phyloP scores from a whole-genome alignment of 345 rosid species.

The Boechera retrofracta region DNA sequence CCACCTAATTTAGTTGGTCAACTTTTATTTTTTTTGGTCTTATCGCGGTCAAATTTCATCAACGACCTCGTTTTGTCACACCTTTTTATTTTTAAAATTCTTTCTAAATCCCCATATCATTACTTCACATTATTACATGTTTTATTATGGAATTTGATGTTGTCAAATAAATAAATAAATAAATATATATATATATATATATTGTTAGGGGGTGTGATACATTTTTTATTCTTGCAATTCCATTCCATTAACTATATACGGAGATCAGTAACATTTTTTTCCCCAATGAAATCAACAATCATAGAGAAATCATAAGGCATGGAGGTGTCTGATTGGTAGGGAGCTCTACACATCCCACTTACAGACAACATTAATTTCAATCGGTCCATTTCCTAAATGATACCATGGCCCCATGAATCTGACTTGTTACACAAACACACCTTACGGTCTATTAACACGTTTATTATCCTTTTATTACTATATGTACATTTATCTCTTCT shows the following conservation, averaged over 20 bases:
- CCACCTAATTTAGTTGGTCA: not conserved
- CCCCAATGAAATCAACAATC: constrained; percentile 18
- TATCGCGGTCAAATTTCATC: constrained; percentile 8
- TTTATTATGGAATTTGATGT: not conserved
- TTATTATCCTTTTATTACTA: not conserved
- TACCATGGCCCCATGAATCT: constrained; percentile 36
- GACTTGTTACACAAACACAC: constrained; percentile 35
- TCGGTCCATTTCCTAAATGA: constrained; percentile 35
- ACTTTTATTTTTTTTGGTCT: not conserved
- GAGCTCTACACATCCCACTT: constrained; percentile 41
- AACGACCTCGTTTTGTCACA: constrained; percentile 33
- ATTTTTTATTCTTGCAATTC: constrained; percentile 1
- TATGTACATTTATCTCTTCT: not conserved
- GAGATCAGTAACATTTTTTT: not conserved
- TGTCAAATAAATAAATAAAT: too few species aligned
- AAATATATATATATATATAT: too few species aligned
- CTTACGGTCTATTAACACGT: constrained; percentile 29
- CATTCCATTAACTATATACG: not conserved
- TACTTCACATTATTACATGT: not conserved
- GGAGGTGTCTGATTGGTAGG: constrained; percentile 46
- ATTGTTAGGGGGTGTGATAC: not conserved
- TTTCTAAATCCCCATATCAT: not conserved
- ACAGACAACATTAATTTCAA: constrained; percentile 33
- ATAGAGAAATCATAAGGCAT: constrained; percentile 44
- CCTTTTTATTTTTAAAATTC: not conserved